Evolutionary conservation across 1,284 basidiomycete species (phyloP).

Genomic region (Sporisorium scitamineum): DNA sequence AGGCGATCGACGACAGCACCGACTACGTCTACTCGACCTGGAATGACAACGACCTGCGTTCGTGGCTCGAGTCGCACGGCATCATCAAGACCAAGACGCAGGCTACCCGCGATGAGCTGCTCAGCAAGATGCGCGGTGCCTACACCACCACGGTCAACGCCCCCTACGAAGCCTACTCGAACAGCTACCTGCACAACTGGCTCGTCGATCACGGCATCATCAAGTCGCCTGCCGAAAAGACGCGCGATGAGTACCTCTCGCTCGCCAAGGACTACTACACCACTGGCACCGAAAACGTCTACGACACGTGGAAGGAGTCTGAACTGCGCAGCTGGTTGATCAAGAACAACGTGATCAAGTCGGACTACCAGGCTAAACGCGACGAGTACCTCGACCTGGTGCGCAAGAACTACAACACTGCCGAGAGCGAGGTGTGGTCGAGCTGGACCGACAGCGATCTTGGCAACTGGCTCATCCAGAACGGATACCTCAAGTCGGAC

Average conservation of each 20-base stretch:
- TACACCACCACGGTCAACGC: constrained; percentile 60
- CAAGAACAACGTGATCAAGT: constrained; percentile 60
- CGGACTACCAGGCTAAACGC: constrained; percentile 54
- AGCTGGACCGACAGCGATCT: constrained; percentile 65
- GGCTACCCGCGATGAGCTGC: constrained; percentile 60
- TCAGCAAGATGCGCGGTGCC: constrained; percentile 52
- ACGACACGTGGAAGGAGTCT: constrained; percentile 62
- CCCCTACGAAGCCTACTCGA: constrained; percentile 63
- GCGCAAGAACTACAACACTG: constrained; percentile 55
- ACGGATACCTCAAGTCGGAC: constrained; percentile 58
- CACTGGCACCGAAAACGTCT: constrained; percentile 56
- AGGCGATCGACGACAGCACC: constrained; percentile 56
- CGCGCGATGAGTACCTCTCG: constrained; percentile 59
- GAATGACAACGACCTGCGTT: constrained; percentile 60
- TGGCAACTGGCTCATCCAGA: constrained; percentile 59
- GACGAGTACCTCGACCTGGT: constrained; percentile 59
- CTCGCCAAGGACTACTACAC: constrained; percentile 66
- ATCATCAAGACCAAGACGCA: constrained; percentile 60
- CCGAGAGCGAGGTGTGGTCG: constrained; percentile 51
- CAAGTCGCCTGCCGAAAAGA: constrained; percentile 55
- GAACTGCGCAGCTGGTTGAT: constrained; percentile 63
- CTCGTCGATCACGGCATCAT: constrained; percentile 65
- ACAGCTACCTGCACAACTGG: constrained; percentile 68
- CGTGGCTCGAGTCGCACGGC: constrained; percentile 58
- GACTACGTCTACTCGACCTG: constrained; percentile 68